Evolutionary conservation across 768 basidiomycete genomes (phyloP).

Genomic region (Hortiboletus flavorubellus): DNA sequence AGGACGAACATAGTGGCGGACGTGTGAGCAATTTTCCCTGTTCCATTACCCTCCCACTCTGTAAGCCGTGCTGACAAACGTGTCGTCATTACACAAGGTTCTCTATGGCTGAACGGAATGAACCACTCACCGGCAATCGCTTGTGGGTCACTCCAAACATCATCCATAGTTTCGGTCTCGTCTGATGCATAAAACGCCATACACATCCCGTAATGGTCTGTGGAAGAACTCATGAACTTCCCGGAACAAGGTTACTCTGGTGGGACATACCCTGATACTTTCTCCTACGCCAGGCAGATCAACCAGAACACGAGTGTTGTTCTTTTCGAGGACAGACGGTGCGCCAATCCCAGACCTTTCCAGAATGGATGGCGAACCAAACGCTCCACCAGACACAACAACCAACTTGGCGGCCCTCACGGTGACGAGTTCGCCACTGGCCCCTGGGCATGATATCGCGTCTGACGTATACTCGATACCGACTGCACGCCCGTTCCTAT

Average conservation of each 20-base stretch:
- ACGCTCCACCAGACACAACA: slow-evolving; percentile 49
- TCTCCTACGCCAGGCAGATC: slow-evolving; percentile 79
- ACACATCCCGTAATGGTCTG: not conserved
- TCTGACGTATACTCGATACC: slow-evolving; percentile 38
- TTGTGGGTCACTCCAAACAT: no score
- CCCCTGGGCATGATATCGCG: slow-evolving; percentile 18
- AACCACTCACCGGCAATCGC: no score
- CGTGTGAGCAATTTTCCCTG: slow-evolving; percentile 55
- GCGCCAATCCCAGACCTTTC: slow-evolving; percentile 71
- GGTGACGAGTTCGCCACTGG: not conserved
- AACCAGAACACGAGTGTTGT: slow-evolving; percentile 46
- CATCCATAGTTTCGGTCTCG: no score
- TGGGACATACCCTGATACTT: slow-evolving; percentile 47
- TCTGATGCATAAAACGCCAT: no score
- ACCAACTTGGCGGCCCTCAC: slow-evolving; percentile 39
- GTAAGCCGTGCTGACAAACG: slow-evolving; percentile 22
- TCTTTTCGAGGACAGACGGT: slow-evolving; percentile 40
- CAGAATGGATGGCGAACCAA: slow-evolving; percentile 55
- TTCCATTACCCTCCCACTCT: slow-evolving; percentile 38
- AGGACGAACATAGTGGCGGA: slow-evolving; percentile 21
- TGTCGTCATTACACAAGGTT: not conserved
- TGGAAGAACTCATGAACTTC: no score
- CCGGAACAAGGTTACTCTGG: not conserved
- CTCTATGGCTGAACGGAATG: no score
- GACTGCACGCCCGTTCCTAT: slow-evolving; percentile 34